phyloP scores from a whole-genome alignment of 345 rosid species.

The Arabidopsis arenosa region DNA sequence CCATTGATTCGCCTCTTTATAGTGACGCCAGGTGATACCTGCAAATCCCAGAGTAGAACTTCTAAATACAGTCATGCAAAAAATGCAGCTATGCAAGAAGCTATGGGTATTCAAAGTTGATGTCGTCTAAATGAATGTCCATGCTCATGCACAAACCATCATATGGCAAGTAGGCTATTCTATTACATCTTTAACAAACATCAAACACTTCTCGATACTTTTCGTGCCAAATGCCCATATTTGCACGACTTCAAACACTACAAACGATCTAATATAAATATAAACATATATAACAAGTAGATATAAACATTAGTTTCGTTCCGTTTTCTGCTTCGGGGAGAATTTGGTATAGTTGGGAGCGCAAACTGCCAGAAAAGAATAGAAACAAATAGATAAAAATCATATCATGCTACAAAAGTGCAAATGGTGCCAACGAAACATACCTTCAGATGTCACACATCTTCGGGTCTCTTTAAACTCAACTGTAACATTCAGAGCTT shows the following conservation, averaged over 20 bases:
- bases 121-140: constrained; percentile 29
- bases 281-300: constrained; percentile 21
- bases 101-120: constrained; percentile 29
- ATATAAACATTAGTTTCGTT: constrained; percentile 17
- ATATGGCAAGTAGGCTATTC: constrained; percentile 25
- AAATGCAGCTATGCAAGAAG: constrained; percentile 29
- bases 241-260: constrained; percentile 9
- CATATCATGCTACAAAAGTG: constrained; percentile 34
- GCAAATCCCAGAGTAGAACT: constrained; percentile 35
- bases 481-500: constrained; percentile 70
- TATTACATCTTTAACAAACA: constrained; percentile 23
- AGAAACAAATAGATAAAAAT: constrained; percentile 22
- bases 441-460: constrained; percentile 70
- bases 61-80: constrained; percentile 34
- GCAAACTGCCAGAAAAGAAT: constrained; percentile 26
- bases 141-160: constrained; percentile 30
- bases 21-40: constrained; percentile 60
- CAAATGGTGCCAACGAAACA: constrained; percentile 29
- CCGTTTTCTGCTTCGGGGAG: constrained; percentile 16
- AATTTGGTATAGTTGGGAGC: constrained; percentile 18
- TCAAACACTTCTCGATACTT: constrained; percentile 16
- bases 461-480: constrained; percentile 54
- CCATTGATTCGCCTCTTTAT: constrained; percentile 42
- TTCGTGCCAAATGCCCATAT: constrained; percentile 4
- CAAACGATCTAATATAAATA: constrained; percentile 3